Conservation (phyloP, 108 stramenopile species). For the Poteriospumella lacustris region DNA sequence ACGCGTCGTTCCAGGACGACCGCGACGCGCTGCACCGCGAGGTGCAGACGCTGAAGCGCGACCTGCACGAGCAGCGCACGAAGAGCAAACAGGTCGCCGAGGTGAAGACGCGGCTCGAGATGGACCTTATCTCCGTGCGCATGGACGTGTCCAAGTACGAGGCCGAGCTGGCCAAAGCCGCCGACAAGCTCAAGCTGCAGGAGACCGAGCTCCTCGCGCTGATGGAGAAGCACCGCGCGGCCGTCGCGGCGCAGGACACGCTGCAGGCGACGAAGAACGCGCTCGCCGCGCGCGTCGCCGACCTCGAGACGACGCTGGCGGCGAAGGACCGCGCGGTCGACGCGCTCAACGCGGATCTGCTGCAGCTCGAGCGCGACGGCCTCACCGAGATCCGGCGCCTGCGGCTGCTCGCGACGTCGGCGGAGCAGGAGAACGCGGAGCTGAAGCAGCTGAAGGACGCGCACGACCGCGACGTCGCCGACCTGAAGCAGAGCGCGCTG, state of each 20-base stretch:
- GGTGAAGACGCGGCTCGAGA: slow-evolving; percentile 1
- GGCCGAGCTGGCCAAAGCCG: no score
- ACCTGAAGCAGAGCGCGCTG: neutral
- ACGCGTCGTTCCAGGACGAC: no score
- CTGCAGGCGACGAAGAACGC: neutral
- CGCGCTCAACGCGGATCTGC: neutral
- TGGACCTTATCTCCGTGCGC: neutral
- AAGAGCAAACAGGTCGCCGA: neutral
- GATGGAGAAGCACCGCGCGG: neutral
- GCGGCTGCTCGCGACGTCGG: neutral
- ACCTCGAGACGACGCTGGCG: neutral
- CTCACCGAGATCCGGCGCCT: neutral
- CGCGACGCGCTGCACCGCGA: no score
- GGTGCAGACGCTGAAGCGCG: neutral
- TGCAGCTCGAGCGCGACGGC: neutral
- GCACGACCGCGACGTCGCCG: neutral
- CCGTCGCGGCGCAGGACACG: neutral
- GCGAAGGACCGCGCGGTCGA: neutral
- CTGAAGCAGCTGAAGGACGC: neutral
- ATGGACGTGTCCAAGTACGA: no score
- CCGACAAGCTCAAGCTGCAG: neutral
- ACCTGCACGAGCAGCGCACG: neutral
- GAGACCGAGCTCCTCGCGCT: neutral
- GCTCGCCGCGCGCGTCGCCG: neutral
- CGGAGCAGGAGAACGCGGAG: neutral